These are phyloP conservation scores for Seiridium unicorne DNA, from an alignment of 2,329 filamentous ascomycete species.

Conservation along the genomic window DNA sequence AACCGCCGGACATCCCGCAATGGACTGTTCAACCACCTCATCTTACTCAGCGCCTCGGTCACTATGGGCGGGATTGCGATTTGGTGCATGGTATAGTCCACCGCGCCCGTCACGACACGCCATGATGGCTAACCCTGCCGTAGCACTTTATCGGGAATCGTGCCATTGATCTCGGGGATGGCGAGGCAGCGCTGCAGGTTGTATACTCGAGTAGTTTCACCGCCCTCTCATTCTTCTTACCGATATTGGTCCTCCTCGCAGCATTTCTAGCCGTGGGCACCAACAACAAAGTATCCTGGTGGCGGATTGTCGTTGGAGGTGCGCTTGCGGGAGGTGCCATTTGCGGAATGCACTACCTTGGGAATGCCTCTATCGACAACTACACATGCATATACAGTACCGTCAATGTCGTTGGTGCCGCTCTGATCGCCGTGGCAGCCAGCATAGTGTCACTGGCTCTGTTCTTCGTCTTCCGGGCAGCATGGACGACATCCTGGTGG, in stretches of 20 bases:
- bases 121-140: conserved; percentile 32
- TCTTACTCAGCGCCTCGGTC: conserved; percentile 63
- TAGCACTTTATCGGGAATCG: conserved; percentile 82
- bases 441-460: conserved; percentile 68
- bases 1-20: conserved; percentile 70
- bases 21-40: conserved; percentile 66
- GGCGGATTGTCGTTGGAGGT: conserved; percentile 62
- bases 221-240: conserved; percentile 75
- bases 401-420: conserved; percentile 64
- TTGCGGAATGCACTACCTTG: conserved; percentile 84
- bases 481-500: conserved; percentile 79
- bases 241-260: conserved; percentile 69
- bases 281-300: conserved; percentile 54
- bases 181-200: conserved; percentile 64
- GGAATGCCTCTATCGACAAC: conserved; percentile 79
- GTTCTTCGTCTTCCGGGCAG: conserved; percentile 74
- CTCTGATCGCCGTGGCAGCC: conserved; percentile 69
- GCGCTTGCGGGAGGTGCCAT: conserved; percentile 71
- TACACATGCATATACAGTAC: conserved; percentile 64
- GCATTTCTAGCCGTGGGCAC: conserved; percentile 71
- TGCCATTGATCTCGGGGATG: conserved; percentile 69
- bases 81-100: conserved; percentile 62
- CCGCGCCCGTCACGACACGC: not conserved
- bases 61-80: conserved; percentile 74
- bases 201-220: conserved; percentile 72